Evolutionary conservation across 257 asterid genomes (phyloP).

Genomic region (Catharanthus roseus): DNA sequence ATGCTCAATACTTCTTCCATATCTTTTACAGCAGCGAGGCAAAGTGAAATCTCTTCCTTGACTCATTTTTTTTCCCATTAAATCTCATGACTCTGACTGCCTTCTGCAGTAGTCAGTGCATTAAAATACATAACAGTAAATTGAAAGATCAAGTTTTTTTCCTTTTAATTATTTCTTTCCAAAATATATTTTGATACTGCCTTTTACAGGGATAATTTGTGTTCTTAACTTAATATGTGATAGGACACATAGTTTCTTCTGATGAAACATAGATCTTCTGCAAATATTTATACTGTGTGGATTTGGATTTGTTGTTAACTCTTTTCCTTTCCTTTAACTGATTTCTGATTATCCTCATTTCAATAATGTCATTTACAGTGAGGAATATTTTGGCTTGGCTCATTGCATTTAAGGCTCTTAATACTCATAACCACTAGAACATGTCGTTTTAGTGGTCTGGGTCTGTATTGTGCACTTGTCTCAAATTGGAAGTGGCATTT

Average conservation of each 20-base stretch:
- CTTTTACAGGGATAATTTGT: background rate
- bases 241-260: background rate
- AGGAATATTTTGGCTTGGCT: background rate
- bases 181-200: no score
- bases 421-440: background rate
- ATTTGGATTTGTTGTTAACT: background rate
- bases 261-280: background rate
- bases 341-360: no score
- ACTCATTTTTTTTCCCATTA: background rate
- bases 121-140: background rate
- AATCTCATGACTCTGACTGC: background rate
- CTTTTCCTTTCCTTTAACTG: background rate
- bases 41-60: background rate
- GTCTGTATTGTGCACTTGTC: background rate
- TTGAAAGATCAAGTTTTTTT: background rate
- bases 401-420: background rate
- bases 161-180: background rate
- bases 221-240: background rate
- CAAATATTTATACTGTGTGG: background rate
- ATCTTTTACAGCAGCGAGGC: background rate
- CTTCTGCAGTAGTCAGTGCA: background rate
- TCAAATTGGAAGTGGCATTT: slow-evolving; percentile 2
- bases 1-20: background rate
- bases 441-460: background rate
- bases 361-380: background rate